Evolutionary conservation across 2,329 filamentous ascomycete genomes (phyloP).

Genomic region (Magnaporthiopsis poae): DNA sequence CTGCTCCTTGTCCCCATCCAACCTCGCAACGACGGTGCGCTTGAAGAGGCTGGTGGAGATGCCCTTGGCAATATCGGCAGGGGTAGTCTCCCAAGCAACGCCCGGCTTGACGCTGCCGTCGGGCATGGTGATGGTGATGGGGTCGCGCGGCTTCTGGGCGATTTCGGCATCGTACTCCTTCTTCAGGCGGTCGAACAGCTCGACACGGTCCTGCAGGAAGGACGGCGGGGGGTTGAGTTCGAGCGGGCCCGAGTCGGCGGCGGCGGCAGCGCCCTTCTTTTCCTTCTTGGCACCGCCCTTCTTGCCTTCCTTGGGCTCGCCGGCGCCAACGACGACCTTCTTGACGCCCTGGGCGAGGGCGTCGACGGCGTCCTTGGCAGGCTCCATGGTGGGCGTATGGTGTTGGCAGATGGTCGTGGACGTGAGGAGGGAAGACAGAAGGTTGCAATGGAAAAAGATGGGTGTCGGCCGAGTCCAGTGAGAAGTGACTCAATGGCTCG

Average conservation of each 20-base stretch:
- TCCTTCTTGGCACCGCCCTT: constrained; percentile 39
- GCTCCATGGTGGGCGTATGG: constrained; percentile 30
- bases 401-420: neutral
- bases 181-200: constrained; percentile 82
- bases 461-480: too few species aligned
- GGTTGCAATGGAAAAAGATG: neutral
- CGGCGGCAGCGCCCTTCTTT: constrained; percentile 31
- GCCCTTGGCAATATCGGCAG: constrained; percentile 62
- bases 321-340: constrained; percentile 42
- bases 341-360: constrained; percentile 48
- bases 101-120: constrained; percentile 63
- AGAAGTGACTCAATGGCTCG: neutral
- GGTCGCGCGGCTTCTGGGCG: constrained; percentile 58
- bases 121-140: constrained; percentile 63
- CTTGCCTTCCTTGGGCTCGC: constrained; percentile 24
- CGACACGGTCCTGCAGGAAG: constrained; percentile 77
- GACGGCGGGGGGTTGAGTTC: constrained; percentile 37
- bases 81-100: constrained; percentile 86
- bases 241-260: constrained; percentile 30
- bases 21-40: constrained; percentile 74
- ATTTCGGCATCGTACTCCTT: constrained; percentile 71
- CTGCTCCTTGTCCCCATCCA: constrained; percentile 60
- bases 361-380: constrained; percentile 36
- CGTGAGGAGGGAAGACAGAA: neutral
- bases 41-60: constrained; percentile 79